Conservation (phyloP, 805 yeast species). For the Kluyveromyces wickerhamii region DNA sequence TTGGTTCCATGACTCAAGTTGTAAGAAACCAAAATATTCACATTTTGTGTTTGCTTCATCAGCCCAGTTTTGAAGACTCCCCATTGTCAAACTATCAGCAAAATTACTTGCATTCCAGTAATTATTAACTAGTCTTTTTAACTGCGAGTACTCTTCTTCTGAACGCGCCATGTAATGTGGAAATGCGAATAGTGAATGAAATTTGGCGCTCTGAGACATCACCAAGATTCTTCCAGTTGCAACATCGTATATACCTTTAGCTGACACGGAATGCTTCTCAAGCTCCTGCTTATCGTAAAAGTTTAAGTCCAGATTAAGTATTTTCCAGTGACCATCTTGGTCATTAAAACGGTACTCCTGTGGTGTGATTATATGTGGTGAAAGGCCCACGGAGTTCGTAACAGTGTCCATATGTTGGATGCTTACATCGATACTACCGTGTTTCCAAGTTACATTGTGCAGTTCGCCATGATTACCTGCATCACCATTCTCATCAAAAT, state of each 20-base stretch:
- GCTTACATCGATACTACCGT: slow-evolving; percentile 21
- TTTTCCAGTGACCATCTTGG: slow-evolving; percentile 25
- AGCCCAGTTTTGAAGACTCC: slow-evolving; percentile 19
- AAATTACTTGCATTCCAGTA: slow-evolving; percentile 37
- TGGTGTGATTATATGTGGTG: slow-evolving; percentile 24
- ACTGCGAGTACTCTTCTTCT: slow-evolving; percentile 35
- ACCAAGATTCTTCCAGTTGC: slow-evolving; percentile 55
- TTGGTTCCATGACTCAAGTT: slow-evolving; percentile 53
- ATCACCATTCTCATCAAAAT: slow-evolving; percentile 8
- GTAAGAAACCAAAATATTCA: slow-evolving; percentile 64
- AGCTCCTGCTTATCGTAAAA: slow-evolving; percentile 39
- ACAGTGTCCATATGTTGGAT: slow-evolving; percentile 19
- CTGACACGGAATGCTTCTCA: slow-evolving; percentile 40
- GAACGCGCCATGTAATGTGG: slow-evolving; percentile 43
- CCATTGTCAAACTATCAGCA: slow-evolving; percentile 43
- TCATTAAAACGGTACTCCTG: slow-evolving; percentile 16
- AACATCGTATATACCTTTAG: slow-evolving; percentile 61
- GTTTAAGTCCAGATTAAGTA: slow-evolving; percentile 30
- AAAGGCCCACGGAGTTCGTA: slow-evolving; percentile 28
- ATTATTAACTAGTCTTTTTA: slow-evolving; percentile 39
- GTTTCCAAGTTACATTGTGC: slow-evolving; percentile 24
- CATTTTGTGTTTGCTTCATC: slow-evolving; percentile 41
- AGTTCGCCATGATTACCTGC: slow-evolving; percentile 17
- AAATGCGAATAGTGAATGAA: slow-evolving; percentile 51
- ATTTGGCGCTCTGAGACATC: slow-evolving; percentile 55